Base-by-base conservation (phyloP, 1,284 basidiomycete genomes). In the Apiotrichum montevideense region DNA sequence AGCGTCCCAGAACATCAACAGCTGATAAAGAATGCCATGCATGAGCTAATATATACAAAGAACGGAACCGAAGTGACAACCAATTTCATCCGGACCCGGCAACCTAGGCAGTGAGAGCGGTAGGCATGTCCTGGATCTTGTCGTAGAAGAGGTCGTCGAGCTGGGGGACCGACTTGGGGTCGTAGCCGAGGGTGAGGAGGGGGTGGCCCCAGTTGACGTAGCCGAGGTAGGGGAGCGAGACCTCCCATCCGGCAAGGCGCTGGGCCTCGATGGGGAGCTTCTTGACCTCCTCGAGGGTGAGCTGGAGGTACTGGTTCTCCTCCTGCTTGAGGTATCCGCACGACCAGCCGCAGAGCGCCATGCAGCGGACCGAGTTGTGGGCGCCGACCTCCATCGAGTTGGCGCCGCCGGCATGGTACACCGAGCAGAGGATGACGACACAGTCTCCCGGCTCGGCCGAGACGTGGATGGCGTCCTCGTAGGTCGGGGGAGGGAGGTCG, bases 291-390 rank as follows among this genome's bases (percentile, higher is more conserved):
- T 60, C 58, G 15, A 11, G 29, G 14, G 52, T 47, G 52, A 60
- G 58, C 55, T 60, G 58, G 52, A 61, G 59, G 53, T 61, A 61
- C 56, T 61, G 59, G 59, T 61, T 61, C 56, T 61, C 59, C 56
- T 61, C 59, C 53, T 57, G 56, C 55, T 53, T 55, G 51, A 61
- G 56, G 56, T 61, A 61, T 1, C 59, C 59, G 50, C 54, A 55
- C 32, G 52, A 54, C 50, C 47, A 61, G 52, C 55, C 55, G 51
- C 56, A 57, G 50, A 55, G 52, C 3, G 55, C 55, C 33, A 61
- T 44, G 42, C 46, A 52, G 50, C 59, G 55, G 41, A 60, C 46
- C 29, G 52, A 56, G 58, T 60, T 52, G 45, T 45, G 48, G 14
- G 43, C 46, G 37, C 56, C 56, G 51, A 57, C 59, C 46, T 52